Evolutionary conservation across 805 yeast genomes (phyloP).

Genomic region (Barnettozyma wickerhamii): DNA sequence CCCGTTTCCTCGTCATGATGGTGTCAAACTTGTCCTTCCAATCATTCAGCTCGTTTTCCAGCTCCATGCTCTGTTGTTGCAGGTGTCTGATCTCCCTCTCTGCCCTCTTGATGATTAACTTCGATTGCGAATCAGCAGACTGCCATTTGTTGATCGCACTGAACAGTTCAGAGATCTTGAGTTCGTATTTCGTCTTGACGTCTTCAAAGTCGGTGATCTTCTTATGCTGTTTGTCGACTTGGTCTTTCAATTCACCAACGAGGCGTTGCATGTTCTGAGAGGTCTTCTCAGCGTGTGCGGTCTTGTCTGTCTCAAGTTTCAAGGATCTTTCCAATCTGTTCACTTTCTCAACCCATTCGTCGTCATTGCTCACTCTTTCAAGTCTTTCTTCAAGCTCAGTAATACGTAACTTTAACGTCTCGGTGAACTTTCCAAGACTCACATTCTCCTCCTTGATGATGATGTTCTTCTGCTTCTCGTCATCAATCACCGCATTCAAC

Average conservation of each 20-base stretch:
- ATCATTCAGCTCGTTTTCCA: slow-evolving; percentile 54
- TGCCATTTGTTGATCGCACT: slow-evolving; percentile 40
- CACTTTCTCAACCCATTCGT: slow-evolving; percentile 54
- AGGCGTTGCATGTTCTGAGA: slow-evolving; percentile 47
- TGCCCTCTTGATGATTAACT: slow-evolving; percentile 38
- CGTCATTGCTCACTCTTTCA: slow-evolving; percentile 47
- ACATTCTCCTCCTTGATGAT: slow-evolving; percentile 65
- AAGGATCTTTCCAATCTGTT: slow-evolving; percentile 48
- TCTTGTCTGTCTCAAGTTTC: slow-evolving; percentile 41
- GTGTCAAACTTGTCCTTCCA: slow-evolving; percentile 43
- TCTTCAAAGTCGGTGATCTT: slow-evolving; percentile 50
- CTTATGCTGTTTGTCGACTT: slow-evolving; percentile 46
- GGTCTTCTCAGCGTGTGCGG: slow-evolving; percentile 49
- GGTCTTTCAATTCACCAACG: slow-evolving; percentile 48
- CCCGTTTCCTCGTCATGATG: slow-evolving; percentile 18
- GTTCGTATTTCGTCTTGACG: slow-evolving; percentile 54
- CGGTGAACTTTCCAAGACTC: slow-evolving; percentile 51
- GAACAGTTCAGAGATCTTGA: slow-evolving; percentile 43
- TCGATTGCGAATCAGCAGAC: slow-evolving; percentile 40
- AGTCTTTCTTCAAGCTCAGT: slow-evolving; percentile 41
- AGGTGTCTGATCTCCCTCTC: slow-evolving; percentile 54
- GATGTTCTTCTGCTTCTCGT: slow-evolving; percentile 48
- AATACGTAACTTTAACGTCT: slow-evolving; percentile 43
- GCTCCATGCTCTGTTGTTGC: slow-evolving; percentile 45
- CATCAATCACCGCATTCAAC: slow-evolving; percentile 27